phyloP scores from a whole-genome alignment of 306 rosid genomes.

The Abrus pulchellus region DNA sequence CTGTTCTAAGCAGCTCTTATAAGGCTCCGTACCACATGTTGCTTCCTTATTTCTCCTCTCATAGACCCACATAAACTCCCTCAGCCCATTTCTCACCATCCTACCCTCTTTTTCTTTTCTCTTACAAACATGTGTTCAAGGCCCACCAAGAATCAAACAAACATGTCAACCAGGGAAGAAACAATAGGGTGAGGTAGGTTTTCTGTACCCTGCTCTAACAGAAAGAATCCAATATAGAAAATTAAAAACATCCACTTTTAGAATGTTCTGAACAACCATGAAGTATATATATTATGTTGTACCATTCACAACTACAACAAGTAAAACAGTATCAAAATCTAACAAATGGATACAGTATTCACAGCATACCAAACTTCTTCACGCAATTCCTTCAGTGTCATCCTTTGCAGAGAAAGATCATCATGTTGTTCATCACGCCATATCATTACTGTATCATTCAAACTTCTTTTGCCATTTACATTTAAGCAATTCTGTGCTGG shows the following conservation, averaged over 20 bases:
- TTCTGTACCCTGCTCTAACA: conserved; percentile 23
- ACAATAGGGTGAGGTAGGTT: conserved; percentile 10
- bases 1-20: not conserved
- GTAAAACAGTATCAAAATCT: not conserved
- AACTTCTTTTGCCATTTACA: conserved; percentile 65
- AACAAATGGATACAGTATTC: conserved; percentile 12
- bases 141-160: conserved; percentile 5
- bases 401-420: conserved; percentile 67
- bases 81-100: not conserved
- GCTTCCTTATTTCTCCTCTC: not conserved
- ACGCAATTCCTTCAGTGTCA: conserved; percentile 75
- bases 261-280: not conserved
- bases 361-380: conserved; percentile 84
- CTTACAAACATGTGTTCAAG: not conserved
- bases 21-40: not conserved
- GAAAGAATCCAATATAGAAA: conserved; percentile 5
- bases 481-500: conserved; percentile 82
- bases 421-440: conserved; percentile 89
- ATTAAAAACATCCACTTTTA: not conserved
- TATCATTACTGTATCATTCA: conserved; percentile 69
- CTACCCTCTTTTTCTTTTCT: conserved; percentile 2
- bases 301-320: conserved; percentile 14
- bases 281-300: not conserved
- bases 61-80: conserved; percentile 13
- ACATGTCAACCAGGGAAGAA: conserved; percentile 21